Evolutionary conservation across 495 filamentous ascomycete genomes (phyloP).

Genomic region (Acidiella bohemica): DNA sequence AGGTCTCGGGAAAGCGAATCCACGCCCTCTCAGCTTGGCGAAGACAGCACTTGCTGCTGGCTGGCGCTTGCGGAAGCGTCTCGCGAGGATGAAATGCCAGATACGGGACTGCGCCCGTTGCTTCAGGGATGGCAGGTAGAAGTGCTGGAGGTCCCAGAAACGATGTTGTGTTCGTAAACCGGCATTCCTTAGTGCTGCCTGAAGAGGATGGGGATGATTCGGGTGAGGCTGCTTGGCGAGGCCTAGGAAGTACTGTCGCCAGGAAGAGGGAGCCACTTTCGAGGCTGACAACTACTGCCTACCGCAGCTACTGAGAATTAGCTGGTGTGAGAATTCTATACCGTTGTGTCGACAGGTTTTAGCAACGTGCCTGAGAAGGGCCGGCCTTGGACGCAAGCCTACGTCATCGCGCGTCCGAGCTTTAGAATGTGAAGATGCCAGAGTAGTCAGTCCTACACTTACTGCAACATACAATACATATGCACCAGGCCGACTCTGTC

Average conservation of each 20-base stretch:
- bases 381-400: too few species aligned
- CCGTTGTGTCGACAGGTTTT: too few species aligned
- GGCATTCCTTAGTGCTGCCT: slow-evolving; percentile 28
- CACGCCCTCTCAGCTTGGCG: slow-evolving; percentile 20
- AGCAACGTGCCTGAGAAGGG: too few species aligned
- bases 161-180: slow-evolving; percentile 45
- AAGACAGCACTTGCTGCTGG: slow-evolving; percentile 10
- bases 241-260: slow-evolving; percentile 4
- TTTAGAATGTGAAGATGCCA: too few species aligned
- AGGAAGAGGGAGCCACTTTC: slow-evolving; percentile 14
- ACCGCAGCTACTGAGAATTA: too few species aligned
- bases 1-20: slow-evolving; percentile 11
- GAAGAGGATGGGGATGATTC: not conserved
- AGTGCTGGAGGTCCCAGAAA: slow-evolving; percentile 54
- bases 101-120: slow-evolving; percentile 58
- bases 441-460: too few species aligned
- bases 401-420: too few species aligned
- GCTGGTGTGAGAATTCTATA: too few species aligned
- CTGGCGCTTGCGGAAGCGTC: slow-evolving; percentile 36
- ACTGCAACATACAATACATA: too few species aligned
- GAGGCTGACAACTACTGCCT: too few species aligned
- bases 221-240: slow-evolving; percentile 1
- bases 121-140: slow-evolving; percentile 57
- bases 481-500: too few species aligned
- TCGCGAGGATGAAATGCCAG: slow-evolving; percentile 55